A percentile compares a stretch with the other conserved stretches of the same genome.
Conservation (phyloP, 2,329 filamentous ascomycete species). For the Fusarium tricinctum region DNA sequence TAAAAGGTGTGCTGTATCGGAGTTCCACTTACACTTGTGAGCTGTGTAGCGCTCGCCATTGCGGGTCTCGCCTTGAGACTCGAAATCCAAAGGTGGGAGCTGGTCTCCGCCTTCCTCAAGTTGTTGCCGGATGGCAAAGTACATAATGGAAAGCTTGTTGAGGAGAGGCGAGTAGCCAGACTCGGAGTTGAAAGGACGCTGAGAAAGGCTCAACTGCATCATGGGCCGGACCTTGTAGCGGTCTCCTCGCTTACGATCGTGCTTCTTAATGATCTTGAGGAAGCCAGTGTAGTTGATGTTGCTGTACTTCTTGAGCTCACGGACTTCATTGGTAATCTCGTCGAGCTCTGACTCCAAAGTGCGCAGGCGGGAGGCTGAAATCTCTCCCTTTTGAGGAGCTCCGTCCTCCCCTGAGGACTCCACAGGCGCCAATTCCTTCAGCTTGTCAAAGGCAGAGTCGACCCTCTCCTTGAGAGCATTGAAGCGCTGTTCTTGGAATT, state of each 20-base stretch:
- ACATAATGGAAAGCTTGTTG: constrained; percentile 93
- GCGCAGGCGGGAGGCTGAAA: constrained; percentile 69
- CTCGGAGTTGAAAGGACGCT: constrained; percentile 94
- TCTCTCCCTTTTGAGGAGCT: constrained; percentile 61
- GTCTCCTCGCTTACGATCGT: constrained; percentile 91
- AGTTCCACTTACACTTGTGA: constrained; percentile 78
- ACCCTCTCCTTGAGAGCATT: constrained; percentile 67
- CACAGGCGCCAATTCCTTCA: constrained; percentile 80
- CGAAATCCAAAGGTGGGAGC: constrained; percentile 61
- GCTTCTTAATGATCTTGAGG: constrained; percentile 98
- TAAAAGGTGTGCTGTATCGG: background rate
- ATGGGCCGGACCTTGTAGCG: constrained; percentile 91
- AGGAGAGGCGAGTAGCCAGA: constrained; percentile 88
- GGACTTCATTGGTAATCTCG: constrained; percentile 88
- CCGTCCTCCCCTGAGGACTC: constrained; percentile 64
- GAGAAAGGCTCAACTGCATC: constrained; percentile 89
- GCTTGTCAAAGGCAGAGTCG: constrained; percentile 73
- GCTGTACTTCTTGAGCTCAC: constrained; percentile 94
- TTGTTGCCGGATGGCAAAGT: constrained; percentile 91
- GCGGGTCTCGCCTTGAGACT: constrained; percentile 68
- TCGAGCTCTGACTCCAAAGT: constrained; percentile 86
- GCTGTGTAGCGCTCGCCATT: constrained; percentile 83
- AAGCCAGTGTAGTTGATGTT: constrained; percentile 98
- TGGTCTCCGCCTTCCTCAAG: constrained; percentile 69
- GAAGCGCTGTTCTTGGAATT: constrained; percentile 87